Evolutionary conservation across 169 alveolate species (phyloP).

Genomic region (Eimeria maxima): DNA sequence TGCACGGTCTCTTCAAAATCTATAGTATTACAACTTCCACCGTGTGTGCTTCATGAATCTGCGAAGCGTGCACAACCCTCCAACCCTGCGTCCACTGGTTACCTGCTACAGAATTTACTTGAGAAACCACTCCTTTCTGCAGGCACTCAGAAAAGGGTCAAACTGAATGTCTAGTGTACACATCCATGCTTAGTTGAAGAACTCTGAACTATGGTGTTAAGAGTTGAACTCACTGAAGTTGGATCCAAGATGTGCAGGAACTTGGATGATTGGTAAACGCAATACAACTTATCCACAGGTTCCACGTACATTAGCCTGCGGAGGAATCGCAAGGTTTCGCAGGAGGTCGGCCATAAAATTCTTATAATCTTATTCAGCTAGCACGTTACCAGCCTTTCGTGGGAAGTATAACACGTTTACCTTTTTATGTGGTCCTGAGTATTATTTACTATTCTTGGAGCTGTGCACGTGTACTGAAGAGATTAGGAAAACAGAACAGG

Average conservation of each 20-base stretch:
- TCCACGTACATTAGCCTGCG: conserved; percentile 60
- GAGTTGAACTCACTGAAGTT: conserved; percentile 13
- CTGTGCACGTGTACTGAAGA: conserved; percentile 43
- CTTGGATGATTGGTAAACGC: conserved; percentile 67
- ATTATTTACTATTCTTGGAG: conserved; percentile 27
- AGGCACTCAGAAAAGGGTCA: background rate
- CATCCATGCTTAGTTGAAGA: background rate
- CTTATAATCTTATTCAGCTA: background rate
- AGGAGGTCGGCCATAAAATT: background rate
- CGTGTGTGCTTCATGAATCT: too few species aligned
- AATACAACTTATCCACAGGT: conserved; percentile 59
- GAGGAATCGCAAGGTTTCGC: background rate
- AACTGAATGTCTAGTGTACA: background rate
- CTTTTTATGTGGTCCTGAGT: conserved; percentile 66
- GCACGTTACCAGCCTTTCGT: background rate
- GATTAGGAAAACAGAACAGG: background rate
- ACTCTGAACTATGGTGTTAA: background rate
- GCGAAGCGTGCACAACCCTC: background rate
- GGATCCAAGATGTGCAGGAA: conserved; percentile 47
- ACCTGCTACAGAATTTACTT: conserved; percentile 45
- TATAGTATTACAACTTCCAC: too few species aligned
- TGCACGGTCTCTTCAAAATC: too few species aligned
- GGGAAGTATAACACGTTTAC: background rate
- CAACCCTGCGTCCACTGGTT: background rate
- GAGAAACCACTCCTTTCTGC: conserved; percentile 57